Conservation (phyloP, 2,329 filamentous ascomycete genomes). For the Hypoxylon sp. region DNA sequence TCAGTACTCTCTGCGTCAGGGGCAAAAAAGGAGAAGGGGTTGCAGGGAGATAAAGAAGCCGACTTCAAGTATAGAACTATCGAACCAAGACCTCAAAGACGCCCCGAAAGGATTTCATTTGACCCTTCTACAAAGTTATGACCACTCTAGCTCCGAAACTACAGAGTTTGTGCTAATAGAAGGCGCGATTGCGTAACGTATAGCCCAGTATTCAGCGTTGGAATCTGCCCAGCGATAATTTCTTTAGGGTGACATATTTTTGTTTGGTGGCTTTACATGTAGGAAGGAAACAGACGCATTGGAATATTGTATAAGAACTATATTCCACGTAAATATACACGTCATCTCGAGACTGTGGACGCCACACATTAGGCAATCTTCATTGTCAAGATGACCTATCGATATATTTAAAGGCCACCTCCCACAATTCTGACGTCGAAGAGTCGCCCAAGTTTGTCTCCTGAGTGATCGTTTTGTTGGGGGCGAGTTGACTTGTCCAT, state of each 20-base stretch:
- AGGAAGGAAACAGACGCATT: background rate
- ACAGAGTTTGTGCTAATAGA: no score
- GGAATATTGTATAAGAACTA: background rate
- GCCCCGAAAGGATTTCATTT: no score
- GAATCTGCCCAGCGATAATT: no score
- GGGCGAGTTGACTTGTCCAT: background rate
- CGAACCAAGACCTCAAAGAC: no score
- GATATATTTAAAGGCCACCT: background rate
- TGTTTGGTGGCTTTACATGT: background rate
- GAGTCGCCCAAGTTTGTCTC: conserved; percentile 3
- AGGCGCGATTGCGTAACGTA: no score
- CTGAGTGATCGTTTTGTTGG: background rate
- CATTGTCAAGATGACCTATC: background rate
- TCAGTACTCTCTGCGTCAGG: background rate
- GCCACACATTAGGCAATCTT: background rate
- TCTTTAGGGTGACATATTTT: no score
- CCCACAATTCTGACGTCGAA: background rate
- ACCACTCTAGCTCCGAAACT: no score
- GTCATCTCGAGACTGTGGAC: no score
- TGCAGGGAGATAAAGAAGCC: no score
- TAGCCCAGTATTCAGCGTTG: no score
- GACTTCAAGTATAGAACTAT: no score
- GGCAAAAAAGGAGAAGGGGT: background rate
- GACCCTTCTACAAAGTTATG: no score
- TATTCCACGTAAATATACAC: background rate